Percentiles rank a stretch among this genome's conserved stretches.
Conservation (phyloP, 2,329 filamentous ascomycete species). For the Aspergillus sp. region DNA sequence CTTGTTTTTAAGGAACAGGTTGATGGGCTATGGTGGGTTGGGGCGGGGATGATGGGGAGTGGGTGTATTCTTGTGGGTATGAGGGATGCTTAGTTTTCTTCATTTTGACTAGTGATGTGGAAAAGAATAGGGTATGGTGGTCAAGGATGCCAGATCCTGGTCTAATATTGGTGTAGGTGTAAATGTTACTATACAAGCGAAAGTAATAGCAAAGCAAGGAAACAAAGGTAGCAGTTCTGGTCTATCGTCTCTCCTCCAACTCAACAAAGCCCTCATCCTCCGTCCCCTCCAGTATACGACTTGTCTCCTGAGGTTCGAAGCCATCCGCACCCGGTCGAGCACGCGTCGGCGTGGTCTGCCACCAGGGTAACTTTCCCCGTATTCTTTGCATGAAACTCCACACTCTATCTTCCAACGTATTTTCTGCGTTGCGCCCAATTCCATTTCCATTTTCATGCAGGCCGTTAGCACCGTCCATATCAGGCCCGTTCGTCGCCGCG, state of each 20-base stretch:
- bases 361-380: constrained; percentile 14
- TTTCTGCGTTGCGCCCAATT: constrained; percentile 1
- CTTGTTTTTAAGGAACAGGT: constrained; percentile 53
- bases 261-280: constrained; percentile 45
- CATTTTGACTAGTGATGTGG: background rate
- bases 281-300: constrained; percentile 46
- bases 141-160: constrained; percentile 2
- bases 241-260: constrained; percentile 33
- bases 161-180: background rate
- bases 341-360: constrained; percentile 8
- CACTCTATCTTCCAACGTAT: constrained; percentile 29
- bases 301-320: background rate
- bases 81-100: constrained; percentile 35
- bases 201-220: background rate
- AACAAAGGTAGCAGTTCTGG: background rate
- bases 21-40: constrained; percentile 55
- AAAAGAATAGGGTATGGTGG: background rate
- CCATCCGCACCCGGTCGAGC: constrained; percentile 4
- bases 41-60: constrained; percentile 52
- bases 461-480: constrained; percentile 17
- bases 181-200: background rate
- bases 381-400: constrained; percentile 33
- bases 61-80: constrained; percentile 59
- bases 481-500: constrained; percentile 25
- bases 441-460: constrained; percentile 9